Evolutionary conservation across 2,329 filamentous ascomycete genomes (phyloP), one percentile per base, ranked within the genome.

Genomic region (Immersiporthe knoxdaviesiana): DNA sequence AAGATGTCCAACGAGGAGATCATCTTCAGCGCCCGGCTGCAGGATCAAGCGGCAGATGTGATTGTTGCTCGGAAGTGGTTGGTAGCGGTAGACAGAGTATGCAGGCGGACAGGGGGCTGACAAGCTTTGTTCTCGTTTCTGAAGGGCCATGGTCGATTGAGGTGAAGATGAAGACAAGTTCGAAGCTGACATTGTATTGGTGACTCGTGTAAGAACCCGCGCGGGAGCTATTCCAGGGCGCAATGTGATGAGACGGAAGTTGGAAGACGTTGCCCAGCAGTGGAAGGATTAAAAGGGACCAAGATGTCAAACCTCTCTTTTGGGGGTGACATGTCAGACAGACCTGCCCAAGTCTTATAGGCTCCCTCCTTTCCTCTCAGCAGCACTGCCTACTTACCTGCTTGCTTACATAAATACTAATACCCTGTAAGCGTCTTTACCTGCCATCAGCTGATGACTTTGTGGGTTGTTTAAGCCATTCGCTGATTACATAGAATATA

Each of bases 1-100:
- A 35, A 61, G 58, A 39, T 16, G 58, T 21, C 58, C 58, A 32
- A 61, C 32, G 21, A 61, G 58, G n/a, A 8, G 32, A 24, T 61
- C 35, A 14, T 21, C 24, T 11, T 3, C 18, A 3, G 32, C 12
- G 10, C 58, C 58, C 35, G 58, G 58, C 35, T 41, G 58, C 37
- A 61, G 58, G 7, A 61, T 27, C 32, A 41, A 21, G 21, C 58
- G 58, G 18, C 58, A 35, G 58, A 61, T 61, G 35, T 37, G 32
- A 12, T 16, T 6, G 16, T 32, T 3, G 6, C 54, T 58, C 5
- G 30, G 54, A 35, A 58, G 14, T 18, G 54, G 14, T 18, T 58
- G 27, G 27, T 58, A 58, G 24, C 18, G 44, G 44, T 47, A 47
- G 18, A 2, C 18, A n/a, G 18, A 47, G 18, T 47, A 6, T 47